These are phyloP conservation scores for Paracoccidioides lutzii DNA, from an alignment of 2,329 filamentous ascomycete species.

Conservation along the genomic window DNA sequence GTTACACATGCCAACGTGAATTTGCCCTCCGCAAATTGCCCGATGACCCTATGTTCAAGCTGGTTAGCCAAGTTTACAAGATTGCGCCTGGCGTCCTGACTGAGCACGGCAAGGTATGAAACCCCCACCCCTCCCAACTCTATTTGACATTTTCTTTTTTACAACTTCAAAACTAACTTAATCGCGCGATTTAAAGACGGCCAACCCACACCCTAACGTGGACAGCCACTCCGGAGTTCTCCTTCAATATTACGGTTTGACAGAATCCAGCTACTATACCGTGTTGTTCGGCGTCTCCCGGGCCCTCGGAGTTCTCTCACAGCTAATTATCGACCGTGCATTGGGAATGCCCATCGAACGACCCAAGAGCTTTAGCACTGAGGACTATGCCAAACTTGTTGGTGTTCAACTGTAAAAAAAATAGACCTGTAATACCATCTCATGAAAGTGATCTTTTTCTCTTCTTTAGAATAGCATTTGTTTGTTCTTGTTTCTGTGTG, in stretches of 20 bases:
- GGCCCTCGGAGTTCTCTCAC: slow-evolving; percentile 94
- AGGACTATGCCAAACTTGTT: slow-evolving; percentile 87
- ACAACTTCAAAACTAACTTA: too few species aligned
- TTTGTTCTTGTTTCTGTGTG: background rate
- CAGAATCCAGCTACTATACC: slow-evolving; percentile 99
- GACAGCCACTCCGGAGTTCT: slow-evolving; percentile 98
- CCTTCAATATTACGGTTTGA: slow-evolving; percentile 98
- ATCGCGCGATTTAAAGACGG: too few species aligned
- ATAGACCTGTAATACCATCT: background rate
- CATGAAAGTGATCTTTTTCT: background rate
- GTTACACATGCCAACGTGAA: slow-evolving; percentile 95
- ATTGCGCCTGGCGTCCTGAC: slow-evolving; percentile 95
- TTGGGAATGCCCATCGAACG: slow-evolving; percentile 94
- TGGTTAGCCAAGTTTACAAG: slow-evolving; percentile 99
- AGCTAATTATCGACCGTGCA: slow-evolving; percentile 98
- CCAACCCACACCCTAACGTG: slow-evolving; percentile 77
- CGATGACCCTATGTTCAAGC: slow-evolving; percentile 99
- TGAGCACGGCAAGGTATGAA: slow-evolving; percentile 77
- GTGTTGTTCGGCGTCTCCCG: slow-evolving; percentile 98
- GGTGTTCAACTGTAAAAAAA: slow-evolving; percentile 69
- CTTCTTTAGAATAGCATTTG: background rate
- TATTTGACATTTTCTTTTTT: too few species aligned
- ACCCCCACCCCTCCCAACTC: too few species aligned
- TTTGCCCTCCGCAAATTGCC: slow-evolving; percentile 91
- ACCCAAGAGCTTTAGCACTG: slow-evolving; percentile 97